Conservation (phyloP, 176 grass and related monocot genomes). For the Miscanthus lutarioriparius region DNA sequence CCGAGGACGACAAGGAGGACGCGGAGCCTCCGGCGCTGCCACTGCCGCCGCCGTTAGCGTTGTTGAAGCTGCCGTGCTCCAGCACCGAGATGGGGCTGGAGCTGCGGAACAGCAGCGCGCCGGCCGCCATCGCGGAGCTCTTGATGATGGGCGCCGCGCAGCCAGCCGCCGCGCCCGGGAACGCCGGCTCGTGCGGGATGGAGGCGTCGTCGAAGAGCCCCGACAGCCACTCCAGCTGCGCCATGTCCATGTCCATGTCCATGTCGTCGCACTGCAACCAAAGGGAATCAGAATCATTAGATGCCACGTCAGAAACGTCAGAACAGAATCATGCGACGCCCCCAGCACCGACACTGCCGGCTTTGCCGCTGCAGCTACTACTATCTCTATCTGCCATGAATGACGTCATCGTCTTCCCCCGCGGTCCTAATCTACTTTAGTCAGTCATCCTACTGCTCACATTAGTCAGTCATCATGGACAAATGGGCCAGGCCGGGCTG, state of each 20-base stretch:
- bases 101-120: conserved; percentile 62
- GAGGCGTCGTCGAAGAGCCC: conserved; percentile 74
- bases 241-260: conserved; percentile 66
- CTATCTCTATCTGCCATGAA: neutral
- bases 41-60: neutral
- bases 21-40: conserved; percentile 29
- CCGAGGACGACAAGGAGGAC: conserved; percentile 64
- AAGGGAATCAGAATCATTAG: neutral
- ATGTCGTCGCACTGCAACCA: conserved; percentile 74
- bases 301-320: neutral
- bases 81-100: conserved; percentile 88
- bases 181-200: conserved; percentile 53
- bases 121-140: conserved; percentile 28
- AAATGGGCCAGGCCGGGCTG: neutral
- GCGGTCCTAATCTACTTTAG: neutral
- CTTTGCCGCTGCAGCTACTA: neutral
- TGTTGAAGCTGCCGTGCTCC: conserved; percentile 54
- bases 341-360: neutral
- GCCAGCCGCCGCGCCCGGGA: neutral
- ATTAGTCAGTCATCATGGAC: neutral
- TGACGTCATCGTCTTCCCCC: conserved; percentile 17
- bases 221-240: conserved; percentile 89
- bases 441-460: neutral
- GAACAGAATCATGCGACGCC: neutral
- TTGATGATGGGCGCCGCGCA: conserved; percentile 42